Conservation (phyloP, 805 yeast species). For the Yarrowia keelungensis region DNA sequence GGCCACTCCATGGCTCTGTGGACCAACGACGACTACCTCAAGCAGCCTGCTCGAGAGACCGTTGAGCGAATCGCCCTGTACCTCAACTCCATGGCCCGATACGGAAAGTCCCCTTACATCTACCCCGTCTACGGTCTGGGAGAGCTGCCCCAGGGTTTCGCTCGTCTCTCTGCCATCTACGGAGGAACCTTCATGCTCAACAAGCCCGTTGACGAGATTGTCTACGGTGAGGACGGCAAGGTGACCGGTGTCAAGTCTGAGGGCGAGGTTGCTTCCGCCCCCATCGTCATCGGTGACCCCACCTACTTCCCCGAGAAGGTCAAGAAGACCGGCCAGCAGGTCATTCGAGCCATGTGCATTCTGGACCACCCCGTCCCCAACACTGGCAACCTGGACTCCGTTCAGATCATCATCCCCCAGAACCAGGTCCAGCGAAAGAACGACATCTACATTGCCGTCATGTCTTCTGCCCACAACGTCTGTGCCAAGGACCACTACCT, state of each 20-base stretch:
- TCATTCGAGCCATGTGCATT: constrained; percentile 85
- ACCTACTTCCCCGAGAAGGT: constrained; percentile 92
- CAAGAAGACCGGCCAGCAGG: constrained; percentile 71
- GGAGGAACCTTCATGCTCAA: constrained; percentile 99
- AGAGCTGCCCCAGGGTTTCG: constrained; percentile 98
- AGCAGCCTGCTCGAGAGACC: constrained; percentile 89
- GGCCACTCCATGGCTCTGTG: constrained; percentile 99
- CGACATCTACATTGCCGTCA: constrained; percentile 91
- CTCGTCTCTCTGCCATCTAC: constrained; percentile 93
- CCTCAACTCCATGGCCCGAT: constrained; percentile 88
- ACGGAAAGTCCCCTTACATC: constrained; percentile 94
- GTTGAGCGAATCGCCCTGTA: constrained; percentile 85
- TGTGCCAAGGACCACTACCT: constrained; percentile 86
- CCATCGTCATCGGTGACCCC: constrained; percentile 95
- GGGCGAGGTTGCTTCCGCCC: constrained; percentile 90
- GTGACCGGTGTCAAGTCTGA: constrained; percentile 89
- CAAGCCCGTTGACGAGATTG: constrained; percentile 90
- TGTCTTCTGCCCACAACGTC: constrained; percentile 89
- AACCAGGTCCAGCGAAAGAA: constrained; percentile 91
- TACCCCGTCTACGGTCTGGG: constrained; percentile 97
- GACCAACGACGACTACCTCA: constrained; percentile 88
- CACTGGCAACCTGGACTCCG: constrained; percentile 82
- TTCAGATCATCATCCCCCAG: constrained; percentile 95
- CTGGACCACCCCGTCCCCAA: constrained; percentile 87
- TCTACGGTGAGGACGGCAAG: constrained; percentile 73